A percentile compares a stretch with the other conserved stretches of the same genome.
Conservation (phyloP, 2,329 filamentous ascomycete species). For the Mollisia scopiformis region DNA sequence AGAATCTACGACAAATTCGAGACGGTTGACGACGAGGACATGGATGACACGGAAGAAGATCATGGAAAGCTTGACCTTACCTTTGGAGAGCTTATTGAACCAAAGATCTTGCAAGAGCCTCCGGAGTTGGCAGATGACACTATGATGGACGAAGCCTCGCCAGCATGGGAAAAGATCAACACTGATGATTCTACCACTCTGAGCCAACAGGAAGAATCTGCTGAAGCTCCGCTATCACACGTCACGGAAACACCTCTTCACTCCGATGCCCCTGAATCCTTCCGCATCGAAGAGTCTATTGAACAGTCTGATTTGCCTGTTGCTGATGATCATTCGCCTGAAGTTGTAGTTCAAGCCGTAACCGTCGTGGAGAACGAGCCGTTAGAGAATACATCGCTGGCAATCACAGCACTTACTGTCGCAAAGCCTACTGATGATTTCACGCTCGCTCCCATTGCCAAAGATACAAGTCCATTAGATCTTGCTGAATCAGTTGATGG, state of each 20-base stretch:
- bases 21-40: conserved; percentile 58
- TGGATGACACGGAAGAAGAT: conserved; percentile 56
- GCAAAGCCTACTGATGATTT: too few relatives aligned
- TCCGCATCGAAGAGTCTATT: background rate
- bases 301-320: background rate
- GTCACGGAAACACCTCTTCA: conserved; percentile 32
- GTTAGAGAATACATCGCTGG: background rate
- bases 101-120: conserved; percentile 61
- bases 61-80: conserved; percentile 63
- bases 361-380: background rate
- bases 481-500: background rate
- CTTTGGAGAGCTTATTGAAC: conserved; percentile 68
- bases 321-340: background rate
- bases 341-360: background rate
- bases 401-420: background rate
- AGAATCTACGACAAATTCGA: conserved; percentile 81
- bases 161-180: conserved; percentile 15
- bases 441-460: background rate
- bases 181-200: conserved; percentile 18
- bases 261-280: conserved; percentile 21
- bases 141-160: conserved; percentile 12
- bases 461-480: background rate
- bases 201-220: conserved; percentile 21
- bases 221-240: conserved; percentile 30
- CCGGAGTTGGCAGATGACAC: conserved; percentile 26